These are phyloP conservation scores for Isoetes taiwanensis DNA, from an alignment of 75 land plant species.

Conservation along the genomic window DNA sequence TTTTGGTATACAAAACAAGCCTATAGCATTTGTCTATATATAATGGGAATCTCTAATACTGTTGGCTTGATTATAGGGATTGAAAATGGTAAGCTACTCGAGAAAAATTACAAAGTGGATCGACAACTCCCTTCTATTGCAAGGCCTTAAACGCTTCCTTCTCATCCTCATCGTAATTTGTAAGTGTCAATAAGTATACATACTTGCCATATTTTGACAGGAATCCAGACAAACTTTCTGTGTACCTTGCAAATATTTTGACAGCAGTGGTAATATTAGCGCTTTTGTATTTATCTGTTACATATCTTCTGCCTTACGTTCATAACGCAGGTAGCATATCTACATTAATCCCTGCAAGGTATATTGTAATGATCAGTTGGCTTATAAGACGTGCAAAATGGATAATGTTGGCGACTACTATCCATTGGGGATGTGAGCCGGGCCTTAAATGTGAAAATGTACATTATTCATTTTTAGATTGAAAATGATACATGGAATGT, in stretches of 20 bases:
- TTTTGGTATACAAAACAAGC: too few relatives aligned
- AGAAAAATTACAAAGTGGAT: background rate
- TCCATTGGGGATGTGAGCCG: slow-evolving; percentile 47
- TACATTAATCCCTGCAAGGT: too few relatives aligned
- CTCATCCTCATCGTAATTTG: too few relatives aligned
- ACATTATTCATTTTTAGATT: background rate
- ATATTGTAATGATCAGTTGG: too few relatives aligned
- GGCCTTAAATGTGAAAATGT: slow-evolving; percentile 54
- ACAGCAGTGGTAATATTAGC: slow-evolving; percentile 33
- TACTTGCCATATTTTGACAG: too few relatives aligned
- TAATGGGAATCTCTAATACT: too few relatives aligned
- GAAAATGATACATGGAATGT: background rate
- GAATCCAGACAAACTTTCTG: slow-evolving; percentile 72
- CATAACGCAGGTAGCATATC: slow-evolving; percentile 93
- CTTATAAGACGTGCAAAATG: slow-evolving; percentile 10
- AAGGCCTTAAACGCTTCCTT: background rate
- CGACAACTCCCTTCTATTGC: background rate
- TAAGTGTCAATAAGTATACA: too few relatives aligned
- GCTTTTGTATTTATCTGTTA: slow-evolving; percentile 50
- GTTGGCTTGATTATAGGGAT: too few relatives aligned
- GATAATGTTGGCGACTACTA: slow-evolving; percentile 1
- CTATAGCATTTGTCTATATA: too few relatives aligned
- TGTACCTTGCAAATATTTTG: slow-evolving; percentile 64
- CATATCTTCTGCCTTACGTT: slow-evolving; percentile 71
- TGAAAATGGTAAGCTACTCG: too few relatives aligned